Percentiles rank a stretch among this genome's conserved stretches.
phyloP scores from a whole-genome alignment of 345 rosid genomes.

The Abelmoschus esculentus region DNA sequence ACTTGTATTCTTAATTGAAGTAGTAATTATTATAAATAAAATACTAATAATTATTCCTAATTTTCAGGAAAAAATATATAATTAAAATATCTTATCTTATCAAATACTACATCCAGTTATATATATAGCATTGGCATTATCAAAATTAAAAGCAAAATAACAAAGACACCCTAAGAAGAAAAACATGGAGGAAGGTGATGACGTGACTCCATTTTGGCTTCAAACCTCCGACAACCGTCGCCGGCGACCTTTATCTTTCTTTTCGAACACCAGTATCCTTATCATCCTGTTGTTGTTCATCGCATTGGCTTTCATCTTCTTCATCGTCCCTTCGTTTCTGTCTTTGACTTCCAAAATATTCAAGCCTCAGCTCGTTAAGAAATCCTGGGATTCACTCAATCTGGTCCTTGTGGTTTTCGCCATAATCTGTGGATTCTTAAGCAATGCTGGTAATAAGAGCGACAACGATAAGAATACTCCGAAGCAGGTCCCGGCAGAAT shows the following conservation, averaged over 20 bases:
- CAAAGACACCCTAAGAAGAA: background rate
- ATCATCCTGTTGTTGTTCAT: slow-evolving; percentile 24
- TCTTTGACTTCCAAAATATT: slow-evolving; percentile 50
- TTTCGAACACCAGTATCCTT: slow-evolving; percentile 41
- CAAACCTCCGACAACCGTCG: slow-evolving; percentile 28
- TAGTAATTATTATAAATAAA: too few relatives aligned
- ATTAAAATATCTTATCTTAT: background rate
- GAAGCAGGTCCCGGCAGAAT: slow-evolving; percentile 9
- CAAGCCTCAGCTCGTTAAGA: slow-evolving; percentile 59
- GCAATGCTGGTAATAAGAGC: slow-evolving; percentile 30
- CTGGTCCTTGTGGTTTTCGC: slow-evolving; percentile 72
- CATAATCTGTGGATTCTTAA: slow-evolving; percentile 63
- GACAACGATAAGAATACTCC: background rate
- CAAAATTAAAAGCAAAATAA: background rate
- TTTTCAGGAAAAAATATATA: background rate
- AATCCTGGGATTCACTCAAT: slow-evolving; percentile 74
- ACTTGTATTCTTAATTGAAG: background rate
- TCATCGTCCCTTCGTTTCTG: slow-evolving; percentile 42
- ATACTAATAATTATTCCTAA: background rate
- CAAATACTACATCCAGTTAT: background rate
- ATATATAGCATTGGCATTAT: background rate
- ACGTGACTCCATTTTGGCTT: slow-evolving; percentile 64
- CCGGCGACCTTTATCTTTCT: slow-evolving; percentile 30
- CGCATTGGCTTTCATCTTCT: slow-evolving; percentile 30
- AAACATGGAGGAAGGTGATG: slow-evolving; percentile 55